phyloP scores from a whole-genome alignment of 805 yeast genomes.

The Metschnikowia arizonensis region DNA sequence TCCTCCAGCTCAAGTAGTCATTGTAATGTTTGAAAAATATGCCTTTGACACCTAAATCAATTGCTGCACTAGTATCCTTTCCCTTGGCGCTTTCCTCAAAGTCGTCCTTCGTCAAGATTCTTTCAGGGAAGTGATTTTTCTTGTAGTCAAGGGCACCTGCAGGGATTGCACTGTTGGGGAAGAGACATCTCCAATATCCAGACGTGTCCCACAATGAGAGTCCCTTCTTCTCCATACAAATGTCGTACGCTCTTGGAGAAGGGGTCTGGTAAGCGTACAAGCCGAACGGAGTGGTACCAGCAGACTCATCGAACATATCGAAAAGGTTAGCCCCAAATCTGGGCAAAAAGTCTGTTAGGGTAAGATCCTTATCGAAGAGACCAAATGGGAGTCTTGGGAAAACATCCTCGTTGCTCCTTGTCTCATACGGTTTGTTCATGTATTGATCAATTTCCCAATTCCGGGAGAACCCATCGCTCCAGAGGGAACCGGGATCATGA shows the following conservation, averaged over 20 bases:
- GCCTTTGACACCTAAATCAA: constrained; percentile 49
- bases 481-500: constrained; percentile 3
- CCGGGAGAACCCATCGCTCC: background rate
- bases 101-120: constrained; percentile 54
- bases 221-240: constrained; percentile 65
- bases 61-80: constrained; percentile 12
- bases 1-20: constrained; percentile 64
- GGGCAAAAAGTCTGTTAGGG: constrained; percentile 1
- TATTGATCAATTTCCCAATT: constrained; percentile 11
- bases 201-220: constrained; percentile 74
- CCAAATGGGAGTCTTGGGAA: background rate
- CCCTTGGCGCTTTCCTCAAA: constrained; percentile 31
- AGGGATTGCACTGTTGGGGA: constrained; percentile 52
- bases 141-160: constrained; percentile 28
- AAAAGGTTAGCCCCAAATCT: constrained; percentile 5
- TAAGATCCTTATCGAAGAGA: constrained; percentile 1
- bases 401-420: constrained; percentile 8
- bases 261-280: constrained; percentile 57
- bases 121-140: constrained; percentile 23
- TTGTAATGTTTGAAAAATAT: constrained; percentile 61
- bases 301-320: constrained; percentile 17
- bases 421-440: constrained; percentile 23
- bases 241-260: constrained; percentile 50
- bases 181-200: constrained; percentile 89
- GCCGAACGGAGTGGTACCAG: constrained; percentile 39